Evolutionary conservation across 2,329 filamentous ascomycete species (phyloP).

Genomic region (Beauveria brongniartii): DNA sequence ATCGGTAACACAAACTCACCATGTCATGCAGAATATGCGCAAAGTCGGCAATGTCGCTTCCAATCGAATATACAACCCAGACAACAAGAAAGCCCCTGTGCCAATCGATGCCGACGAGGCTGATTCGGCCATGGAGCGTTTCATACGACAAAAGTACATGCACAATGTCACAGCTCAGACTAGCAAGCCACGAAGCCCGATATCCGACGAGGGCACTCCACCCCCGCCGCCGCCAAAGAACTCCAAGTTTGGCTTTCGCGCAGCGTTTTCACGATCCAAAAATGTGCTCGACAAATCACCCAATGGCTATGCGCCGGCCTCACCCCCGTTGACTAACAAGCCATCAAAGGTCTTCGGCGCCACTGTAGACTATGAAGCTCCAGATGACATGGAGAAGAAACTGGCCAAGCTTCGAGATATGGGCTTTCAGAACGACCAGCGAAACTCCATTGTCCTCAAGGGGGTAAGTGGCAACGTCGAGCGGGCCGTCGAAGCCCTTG

Average conservation of each 20-base stretch:
- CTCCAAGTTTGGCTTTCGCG: slow-evolving; percentile 51
- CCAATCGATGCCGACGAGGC: slow-evolving; percentile 88
- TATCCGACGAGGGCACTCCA: slow-evolving; percentile 48
- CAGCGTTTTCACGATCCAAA: slow-evolving; percentile 56
- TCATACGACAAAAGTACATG: slow-evolving; percentile 91
- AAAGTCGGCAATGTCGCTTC: slow-evolving; percentile 78
- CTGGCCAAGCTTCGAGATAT: slow-evolving; percentile 73
- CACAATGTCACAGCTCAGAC: slow-evolving; percentile 36
- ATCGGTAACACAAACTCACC: neutral
- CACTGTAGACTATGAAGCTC: slow-evolving; percentile 46
- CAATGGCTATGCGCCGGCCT: slow-evolving; percentile 21
- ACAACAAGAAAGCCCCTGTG: slow-evolving; percentile 72
- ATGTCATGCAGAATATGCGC: slow-evolving; percentile 70
- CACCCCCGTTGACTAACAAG: slow-evolving; percentile 47
- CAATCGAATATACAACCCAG: slow-evolving; percentile 84
- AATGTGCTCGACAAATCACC: slow-evolving; percentile 45
- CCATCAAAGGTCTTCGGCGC: slow-evolving; percentile 62
- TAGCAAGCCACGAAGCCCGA: slow-evolving; percentile 37
- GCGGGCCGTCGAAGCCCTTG: slow-evolving; percentile 74
- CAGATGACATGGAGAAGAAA: slow-evolving; percentile 65
- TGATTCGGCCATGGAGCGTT: slow-evolving; percentile 89
- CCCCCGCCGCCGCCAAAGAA: slow-evolving; percentile 57
- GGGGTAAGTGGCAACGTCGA: slow-evolving; percentile 80
- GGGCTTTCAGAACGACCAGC: slow-evolving; percentile 80
- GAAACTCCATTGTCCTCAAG: slow-evolving; percentile 74